Evolutionary conservation across 2,329 filamentous ascomycete species (phyloP).

Genomic region (Phyllosticta paracitricarpa): DNA sequence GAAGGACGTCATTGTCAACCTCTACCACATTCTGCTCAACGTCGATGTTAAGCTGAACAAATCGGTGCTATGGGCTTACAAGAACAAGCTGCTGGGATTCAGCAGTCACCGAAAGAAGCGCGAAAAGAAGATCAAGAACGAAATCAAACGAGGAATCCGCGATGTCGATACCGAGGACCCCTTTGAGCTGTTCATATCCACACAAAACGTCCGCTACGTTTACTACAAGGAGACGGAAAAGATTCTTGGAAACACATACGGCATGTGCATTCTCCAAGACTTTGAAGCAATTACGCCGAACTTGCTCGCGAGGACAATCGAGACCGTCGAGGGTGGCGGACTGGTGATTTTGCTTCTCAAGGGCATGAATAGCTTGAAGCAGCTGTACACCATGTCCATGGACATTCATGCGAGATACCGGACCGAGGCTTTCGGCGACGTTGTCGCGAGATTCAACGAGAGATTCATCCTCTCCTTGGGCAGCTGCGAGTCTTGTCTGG

Average conservation of each 20-base stretch:
- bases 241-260: constrained; percentile 94
- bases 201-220: constrained; percentile 95
- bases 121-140: constrained; percentile 96
- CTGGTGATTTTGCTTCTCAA: constrained; percentile 84
- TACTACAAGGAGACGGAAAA: constrained; percentile 99
- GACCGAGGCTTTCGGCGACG: constrained; percentile 91
- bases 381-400: constrained; percentile 95
- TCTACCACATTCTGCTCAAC: constrained; percentile 86
- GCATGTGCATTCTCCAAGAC: constrained; percentile 96
- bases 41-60: constrained; percentile 92
- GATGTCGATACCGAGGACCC: constrained; percentile 89
- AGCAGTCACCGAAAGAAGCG: constrained; percentile 94
- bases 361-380: constrained; percentile 93
- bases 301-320: constrained; percentile 83
- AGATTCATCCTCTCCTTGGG: constrained; percentile 91
- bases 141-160: constrained; percentile 87
- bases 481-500: constrained; percentile 87
- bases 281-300: constrained; percentile 99
- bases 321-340: constrained; percentile 94
- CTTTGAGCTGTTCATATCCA: constrained; percentile 92
- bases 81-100: constrained; percentile 92
- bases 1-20: constrained; percentile 93
- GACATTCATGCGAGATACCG: constrained; percentile 94
- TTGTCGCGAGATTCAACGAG: constrained; percentile 94
- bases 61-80: constrained; percentile 96